Percentiles rank a stretch among this genome's conserved stretches.
These are phyloP conservation scores for Balamuthia mandrillaris DNA, from an alignment of 208 protist genomes.

Conservation along the genomic window DNA sequence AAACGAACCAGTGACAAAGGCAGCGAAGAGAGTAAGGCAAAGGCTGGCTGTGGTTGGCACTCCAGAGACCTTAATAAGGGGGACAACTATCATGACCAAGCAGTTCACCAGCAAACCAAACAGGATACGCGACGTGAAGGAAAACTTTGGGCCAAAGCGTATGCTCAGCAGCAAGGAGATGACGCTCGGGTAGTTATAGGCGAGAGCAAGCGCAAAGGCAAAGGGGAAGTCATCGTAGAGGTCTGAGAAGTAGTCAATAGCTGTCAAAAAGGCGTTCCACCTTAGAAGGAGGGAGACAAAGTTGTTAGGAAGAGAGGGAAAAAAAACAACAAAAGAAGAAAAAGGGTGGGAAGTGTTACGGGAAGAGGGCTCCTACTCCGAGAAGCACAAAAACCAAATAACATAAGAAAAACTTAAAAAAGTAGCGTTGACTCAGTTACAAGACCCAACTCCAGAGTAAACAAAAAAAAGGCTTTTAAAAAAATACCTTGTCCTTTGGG, in stretches of 20 bases:
- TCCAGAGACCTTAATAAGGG: constrained; percentile 42
- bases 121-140: constrained; percentile 33
- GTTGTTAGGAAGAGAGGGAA: too few relatives aligned
- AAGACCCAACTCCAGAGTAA: too few relatives aligned
- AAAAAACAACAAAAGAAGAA: too few relatives aligned
- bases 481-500: too few relatives aligned
- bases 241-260: constrained; percentile 36
- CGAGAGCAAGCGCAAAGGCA: constrained; percentile 41
- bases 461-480: too few relatives aligned
- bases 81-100: constrained; percentile 32
- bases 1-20: background rate
- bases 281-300: constrained; percentile 45
- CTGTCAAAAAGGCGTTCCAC: constrained; percentile 48
- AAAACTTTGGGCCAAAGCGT: constrained; percentile 34
- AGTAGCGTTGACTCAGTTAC: too few relatives aligned
- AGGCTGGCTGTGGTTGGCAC: constrained; percentile 3
- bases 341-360: too few relatives aligned
- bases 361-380: too few relatives aligned
- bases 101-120: background rate
- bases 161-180: constrained; percentile 46
- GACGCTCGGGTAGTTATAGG: constrained; percentile 49
- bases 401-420: too few relatives aligned
- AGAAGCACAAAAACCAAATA: too few relatives aligned
- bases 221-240: constrained; percentile 40
- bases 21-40: background rate